phyloP scores from a whole-genome alignment of 176 grass and related monocot genomes.

The Secale cereale region DNA sequence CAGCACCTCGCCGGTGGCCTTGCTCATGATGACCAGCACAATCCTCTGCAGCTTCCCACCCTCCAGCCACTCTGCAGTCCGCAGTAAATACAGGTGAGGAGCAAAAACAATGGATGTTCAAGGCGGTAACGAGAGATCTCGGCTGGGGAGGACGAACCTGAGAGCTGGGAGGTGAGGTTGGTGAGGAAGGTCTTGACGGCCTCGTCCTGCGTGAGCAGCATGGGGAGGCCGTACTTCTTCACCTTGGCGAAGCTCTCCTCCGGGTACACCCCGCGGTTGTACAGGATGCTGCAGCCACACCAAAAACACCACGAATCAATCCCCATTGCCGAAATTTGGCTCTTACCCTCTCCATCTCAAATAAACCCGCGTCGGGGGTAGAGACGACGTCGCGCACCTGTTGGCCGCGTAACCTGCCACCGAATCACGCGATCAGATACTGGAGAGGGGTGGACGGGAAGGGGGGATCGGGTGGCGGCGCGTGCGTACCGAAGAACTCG shows the following conservation, averaged over 20 bases:
- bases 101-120: neutral
- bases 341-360: neutral
- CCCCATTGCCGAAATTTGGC: neutral
- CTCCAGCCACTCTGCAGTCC: slow-evolving; percentile 79
- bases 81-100: neutral
- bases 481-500: slow-evolving; percentile 92
- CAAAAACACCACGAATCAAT: neutral
- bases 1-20: slow-evolving; percentile 81
- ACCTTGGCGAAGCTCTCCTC: slow-evolving; percentile 94
- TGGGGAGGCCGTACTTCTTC: slow-evolving; percentile 95
- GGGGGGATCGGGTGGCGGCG: neutral
- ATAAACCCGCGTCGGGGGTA: neutral
- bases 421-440: slow-evolving; percentile 31
- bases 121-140: neutral
- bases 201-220: slow-evolving; percentile 90
- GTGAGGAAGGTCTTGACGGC: slow-evolving; percentile 77
- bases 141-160: slow-evolving; percentile 25
- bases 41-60: slow-evolving; percentile 85
- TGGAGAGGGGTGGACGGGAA: neutral
- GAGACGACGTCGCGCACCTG: slow-evolving; percentile 43
- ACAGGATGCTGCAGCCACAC: slow-evolving; percentile 70
- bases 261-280: slow-evolving; percentile 88
- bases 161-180: slow-evolving; percentile 77
- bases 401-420: slow-evolving; percentile 90
- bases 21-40: slow-evolving; percentile 96